phyloP scores from a whole-genome alignment of 2,329 filamentous ascomycete genomes.

The Fonsecaea monophora region DNA sequence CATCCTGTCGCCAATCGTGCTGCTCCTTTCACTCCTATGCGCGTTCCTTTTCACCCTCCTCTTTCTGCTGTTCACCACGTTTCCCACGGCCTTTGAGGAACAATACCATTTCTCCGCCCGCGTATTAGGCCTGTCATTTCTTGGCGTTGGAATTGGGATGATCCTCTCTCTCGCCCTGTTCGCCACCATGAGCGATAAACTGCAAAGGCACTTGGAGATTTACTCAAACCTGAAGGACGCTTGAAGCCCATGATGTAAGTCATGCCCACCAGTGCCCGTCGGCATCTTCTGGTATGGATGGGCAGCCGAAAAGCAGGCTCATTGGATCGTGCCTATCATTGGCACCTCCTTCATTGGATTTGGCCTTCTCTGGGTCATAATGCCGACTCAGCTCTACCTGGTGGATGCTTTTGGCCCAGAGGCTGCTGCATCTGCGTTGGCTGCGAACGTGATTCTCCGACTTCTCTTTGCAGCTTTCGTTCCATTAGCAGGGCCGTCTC shows the following conservation, averaged over 20 bases:
- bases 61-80: constrained; percentile 34
- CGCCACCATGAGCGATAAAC: constrained; percentile 46
- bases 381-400: too few species aligned
- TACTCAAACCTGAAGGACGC: too few species aligned
- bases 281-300: constrained; percentile 66
- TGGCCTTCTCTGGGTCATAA: too few species aligned
- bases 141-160: background rate
- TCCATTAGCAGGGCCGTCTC: constrained; percentile 64
- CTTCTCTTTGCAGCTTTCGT: constrained; percentile 41
- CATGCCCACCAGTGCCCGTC: constrained; percentile 57
- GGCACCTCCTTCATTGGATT: constrained; percentile 46
- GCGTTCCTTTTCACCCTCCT: constrained; percentile 56
- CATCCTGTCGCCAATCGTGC: constrained; percentile 31
- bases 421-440: too few species aligned
- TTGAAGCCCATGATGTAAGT: too few species aligned
- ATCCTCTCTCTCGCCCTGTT: constrained; percentile 29
- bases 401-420: too few species aligned
- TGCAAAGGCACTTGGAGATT: constrained; percentile 33
- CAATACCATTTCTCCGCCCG: constrained; percentile 57
- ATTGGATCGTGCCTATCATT: constrained; percentile 63
- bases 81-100: constrained; percentile 56
- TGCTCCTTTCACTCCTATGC: constrained; percentile 55
- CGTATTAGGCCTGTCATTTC: constrained; percentile 48
- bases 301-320: constrained; percentile 56
- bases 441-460: too few species aligned